Evolutionary conservation across 2,329 filamentous ascomycete genomes (phyloP), one percentile per base, ranked within the genome.

Genomic region (Fusarium bulbicola): DNA sequence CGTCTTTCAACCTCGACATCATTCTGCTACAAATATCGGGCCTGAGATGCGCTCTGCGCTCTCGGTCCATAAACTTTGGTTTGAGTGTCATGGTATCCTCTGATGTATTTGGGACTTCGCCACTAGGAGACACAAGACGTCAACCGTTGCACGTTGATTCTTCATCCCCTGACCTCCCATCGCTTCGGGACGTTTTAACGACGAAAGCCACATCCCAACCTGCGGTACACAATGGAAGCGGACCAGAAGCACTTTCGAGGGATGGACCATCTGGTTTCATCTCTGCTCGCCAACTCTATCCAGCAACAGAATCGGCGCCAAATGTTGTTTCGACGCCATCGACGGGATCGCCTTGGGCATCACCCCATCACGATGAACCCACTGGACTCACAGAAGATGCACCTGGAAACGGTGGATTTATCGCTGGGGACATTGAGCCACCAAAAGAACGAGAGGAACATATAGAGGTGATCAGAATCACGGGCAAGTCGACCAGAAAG

Each of bases 121-220:
- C 78, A 52, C 52, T 76, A 68, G 74, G 80, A 63, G 80, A 74
- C 56, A 70, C 81, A 78, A 81, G 72, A 74, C 80, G 63, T 68
- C 79, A 62, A 76, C 81, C 63, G 15, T 74, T 80, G 24, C 73
- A 80, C 36, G 63, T 79, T 36, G 69, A 77, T 14, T 87, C 87
- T 0, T 89, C 87, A 1, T 89, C 88, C 9, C 87, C 88, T n/a
- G 83, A 83, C n/a, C 79, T 90, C 1, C 89, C 89, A 7, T 84
- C 88, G 1, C 79, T 90, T 0, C 82, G 82, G 42, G 84, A 89
- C 6, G 77, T 90, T 15, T 72, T 87, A 3, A 80, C 82, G 3
- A 80, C 82, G 6, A 85, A 83, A 46, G 71, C 68, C 30, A 71
- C 75, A 16, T 82, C 74, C 32, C 81, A 74, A 16, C 74, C 82